A percentile compares a stretch with the other conserved stretches of the same genome.
phyloP scores from a whole-genome alignment of 2,329 filamentous ascomycete genomes.

The Myriangium duriaei region DNA sequence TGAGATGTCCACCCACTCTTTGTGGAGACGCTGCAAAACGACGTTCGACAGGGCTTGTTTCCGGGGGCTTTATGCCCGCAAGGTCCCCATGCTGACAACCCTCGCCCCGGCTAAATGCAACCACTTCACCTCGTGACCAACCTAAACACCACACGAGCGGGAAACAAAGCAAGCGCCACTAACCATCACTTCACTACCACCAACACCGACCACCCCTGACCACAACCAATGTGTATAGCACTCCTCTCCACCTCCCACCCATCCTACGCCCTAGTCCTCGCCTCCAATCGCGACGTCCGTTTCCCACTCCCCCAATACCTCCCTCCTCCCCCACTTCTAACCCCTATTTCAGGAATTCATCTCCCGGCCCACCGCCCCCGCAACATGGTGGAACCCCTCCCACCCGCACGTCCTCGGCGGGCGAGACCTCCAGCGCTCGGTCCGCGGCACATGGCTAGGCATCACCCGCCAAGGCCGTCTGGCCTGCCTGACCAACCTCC shows the following conservation, averaged over 20 bases:
- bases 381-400: slow-evolving; percentile 47
- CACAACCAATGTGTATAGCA: slow-evolving; percentile 34
- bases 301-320: not conserved
- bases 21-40: too few species aligned
- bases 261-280: slow-evolving; percentile 37
- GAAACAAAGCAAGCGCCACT: too few species aligned
- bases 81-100: too few species aligned
- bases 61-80: too few species aligned
- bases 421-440: slow-evolving; percentile 47
- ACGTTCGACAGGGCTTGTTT: too few species aligned
- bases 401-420: slow-evolving; percentile 46
- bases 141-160: too few species aligned
- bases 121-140: too few species aligned
- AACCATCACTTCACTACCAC: too few species aligned
- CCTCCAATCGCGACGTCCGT: slow-evolving; percentile 37
- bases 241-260: slow-evolving; percentile 37
- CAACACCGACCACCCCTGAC: not conserved
- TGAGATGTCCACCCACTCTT: too few species aligned
- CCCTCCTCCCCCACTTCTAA: not conserved
- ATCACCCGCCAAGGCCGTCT: slow-evolving; percentile 48
- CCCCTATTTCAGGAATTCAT: slow-evolving; percentile 42
- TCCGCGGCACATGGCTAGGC: slow-evolving; percentile 53
- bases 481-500: slow-evolving; percentile 53
- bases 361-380: slow-evolving; percentile 45
- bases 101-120: too few species aligned